Percentiles rank a stretch among this genome's conserved stretches.
These are phyloP conservation scores for Coemansia sp. DNA, from an alignment of 192 early-diverging fungal genomes.

Conservation along the genomic window DNA sequence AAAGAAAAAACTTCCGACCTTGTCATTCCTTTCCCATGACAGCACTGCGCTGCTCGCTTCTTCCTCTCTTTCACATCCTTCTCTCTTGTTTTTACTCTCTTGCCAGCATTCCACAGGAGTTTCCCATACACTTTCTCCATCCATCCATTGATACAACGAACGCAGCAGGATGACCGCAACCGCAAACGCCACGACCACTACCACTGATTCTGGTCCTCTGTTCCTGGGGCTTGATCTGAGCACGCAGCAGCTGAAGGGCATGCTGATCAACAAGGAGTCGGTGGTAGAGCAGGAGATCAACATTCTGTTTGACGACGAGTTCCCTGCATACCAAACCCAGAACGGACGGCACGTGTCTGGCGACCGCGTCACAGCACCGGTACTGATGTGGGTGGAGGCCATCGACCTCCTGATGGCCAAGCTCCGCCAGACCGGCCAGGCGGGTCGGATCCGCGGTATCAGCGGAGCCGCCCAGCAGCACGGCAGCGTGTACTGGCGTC, in stretches of 20 bases:
- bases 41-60: background rate
- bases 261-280: constrained; percentile 47
- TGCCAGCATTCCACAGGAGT: background rate
- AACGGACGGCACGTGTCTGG: constrained; percentile 56
- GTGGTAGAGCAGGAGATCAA: constrained; percentile 51
- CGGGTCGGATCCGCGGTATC: constrained; percentile 53
- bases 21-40: too few species aligned
- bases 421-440: constrained; percentile 43
- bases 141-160: background rate
- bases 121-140: background rate
- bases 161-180: background rate
- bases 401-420: constrained; percentile 62
- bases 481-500: constrained; percentile 78
- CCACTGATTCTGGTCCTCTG: constrained; percentile 39
- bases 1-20: too few species aligned
- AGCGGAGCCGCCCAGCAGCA: constrained; percentile 86
- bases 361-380: constrained; percentile 64
- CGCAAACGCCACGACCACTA: too few species aligned
- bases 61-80: background rate
- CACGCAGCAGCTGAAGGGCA: constrained; percentile 76
- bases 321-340: constrained; percentile 59
- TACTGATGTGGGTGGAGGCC: constrained; percentile 79
- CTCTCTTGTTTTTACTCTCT: background rate
- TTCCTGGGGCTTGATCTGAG: constrained; percentile 75
- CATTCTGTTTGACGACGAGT: constrained; percentile 64